Evolutionary conservation across 140 eudicot species (phyloP).

Genomic region (Flaveria floridana): DNA sequence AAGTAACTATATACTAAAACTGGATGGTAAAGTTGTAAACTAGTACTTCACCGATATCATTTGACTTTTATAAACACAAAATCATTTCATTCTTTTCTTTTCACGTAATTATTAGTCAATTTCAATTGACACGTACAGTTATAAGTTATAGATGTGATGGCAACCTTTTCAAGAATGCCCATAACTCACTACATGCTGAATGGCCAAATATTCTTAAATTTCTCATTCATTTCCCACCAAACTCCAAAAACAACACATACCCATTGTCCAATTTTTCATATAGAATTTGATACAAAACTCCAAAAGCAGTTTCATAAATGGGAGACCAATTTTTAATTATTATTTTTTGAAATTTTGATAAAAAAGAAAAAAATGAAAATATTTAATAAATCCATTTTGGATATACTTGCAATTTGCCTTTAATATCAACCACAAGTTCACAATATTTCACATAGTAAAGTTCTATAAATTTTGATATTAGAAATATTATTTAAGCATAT

Average conservation of each 20-base stretch:
- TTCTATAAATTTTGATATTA: neutral
- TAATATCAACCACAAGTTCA: neutral
- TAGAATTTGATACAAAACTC: slow-evolving; percentile 25
- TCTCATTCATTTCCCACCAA: slow-evolving; percentile 46
- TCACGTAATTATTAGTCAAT: slow-evolving; percentile 38
- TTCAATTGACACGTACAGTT: slow-evolving; percentile 34
- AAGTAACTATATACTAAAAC: neutral
- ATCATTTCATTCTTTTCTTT: slow-evolving; percentile 12
- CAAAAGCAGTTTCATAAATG: slow-evolving; percentile 31
- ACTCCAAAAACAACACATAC: slow-evolving; percentile 39
- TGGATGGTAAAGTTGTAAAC: slow-evolving; percentile 19
- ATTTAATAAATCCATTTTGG: neutral
- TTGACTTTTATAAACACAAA: slow-evolving; percentile 24
- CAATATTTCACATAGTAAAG: neutral
- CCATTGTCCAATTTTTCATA: slow-evolving; percentile 19
- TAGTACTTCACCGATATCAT: slow-evolving; percentile 19
- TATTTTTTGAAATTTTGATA: neutral
- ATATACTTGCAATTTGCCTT: neutral
- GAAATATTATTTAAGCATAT: neutral
- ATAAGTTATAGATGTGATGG: slow-evolving; percentile 41
- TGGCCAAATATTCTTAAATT: slow-evolving; percentile 39
- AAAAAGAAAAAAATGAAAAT: neutral
- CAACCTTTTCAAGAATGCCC: slow-evolving; percentile 52
- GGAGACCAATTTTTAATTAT: slow-evolving; percentile 1
- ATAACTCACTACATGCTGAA: slow-evolving; percentile 34